Evolutionary conservation across 164 flowering plant genomes (phyloP), one percentile per base, ranked within the genome.

Genomic region (Berberis vulgaris): DNA sequence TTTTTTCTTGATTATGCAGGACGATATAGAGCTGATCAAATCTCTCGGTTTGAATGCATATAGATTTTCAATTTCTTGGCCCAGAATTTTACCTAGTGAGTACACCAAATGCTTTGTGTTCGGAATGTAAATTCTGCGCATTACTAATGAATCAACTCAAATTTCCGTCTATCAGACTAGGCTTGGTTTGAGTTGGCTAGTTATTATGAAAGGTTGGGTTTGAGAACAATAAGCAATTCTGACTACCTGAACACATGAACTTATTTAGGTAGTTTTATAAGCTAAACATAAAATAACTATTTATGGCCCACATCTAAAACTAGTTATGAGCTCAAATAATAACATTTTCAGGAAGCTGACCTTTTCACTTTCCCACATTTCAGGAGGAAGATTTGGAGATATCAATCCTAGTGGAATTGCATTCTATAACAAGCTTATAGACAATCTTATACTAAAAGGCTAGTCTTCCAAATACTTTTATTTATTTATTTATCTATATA

Each of bases 371-470:
- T 6, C 4, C 12, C 39, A 7, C 26, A 10, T 56, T 6, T 8
- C 10, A 80, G 83, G 68, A 67, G 82, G 83, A 10, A 76, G 69
- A 41, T 71, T 69, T 69, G 86, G 86, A 46, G 70, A 63, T 9
- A 70, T 77, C 41, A 83, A 83, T 71, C 69, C 73, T 41, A 57
- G 6, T 0, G 86, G 84, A 11, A 64, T 83, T n/a, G 10, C 12
- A 55, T 83, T 80, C 57, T 83, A 83, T 52, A 69, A 77, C 72
- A 70, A 72, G 5, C 43, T 80, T 41, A 72, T 80, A 49, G 77
- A 82, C 53, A 55, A 67, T 59, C 79, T 82, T 54, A 12, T 80
- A 54, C 70, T 65, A 1, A 80, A 62, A 72, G 82, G 82, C 26
- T 0, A 26, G 26, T 26, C 26, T 26, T 26, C 26, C 26, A 26